Evolutionary conservation across 108 stramenopile genomes (phyloP).

Genomic region (Conticribra weissflogii): DNA sequence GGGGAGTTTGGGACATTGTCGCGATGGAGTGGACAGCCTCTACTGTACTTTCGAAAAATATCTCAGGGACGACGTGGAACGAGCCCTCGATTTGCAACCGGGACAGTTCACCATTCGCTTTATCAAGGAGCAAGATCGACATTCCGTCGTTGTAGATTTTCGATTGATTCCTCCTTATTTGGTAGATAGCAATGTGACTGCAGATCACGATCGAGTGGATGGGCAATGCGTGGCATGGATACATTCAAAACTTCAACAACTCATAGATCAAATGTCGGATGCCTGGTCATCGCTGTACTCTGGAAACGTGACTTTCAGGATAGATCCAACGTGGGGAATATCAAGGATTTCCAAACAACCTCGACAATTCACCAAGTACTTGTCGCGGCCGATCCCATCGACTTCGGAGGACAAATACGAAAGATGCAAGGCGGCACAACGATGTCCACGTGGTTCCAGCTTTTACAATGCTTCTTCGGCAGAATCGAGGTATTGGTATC

Average conservation of each 20-base stretch:
- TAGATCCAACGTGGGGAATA: slow-evolving; percentile 75
- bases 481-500: slow-evolving; percentile 43
- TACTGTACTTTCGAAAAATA: slow-evolving; percentile 73
- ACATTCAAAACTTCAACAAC: slow-evolving; percentile 25
- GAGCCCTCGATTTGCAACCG: slow-evolving; percentile 29
- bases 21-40: slow-evolving; percentile 14
- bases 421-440: slow-evolving; percentile 78
- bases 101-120: slow-evolving; percentile 49
- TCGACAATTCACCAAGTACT: slow-evolving; percentile 27
- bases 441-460: slow-evolving; percentile 69
- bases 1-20: slow-evolving; percentile 60
- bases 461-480: slow-evolving; percentile 58
- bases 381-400: slow-evolving; percentile 37
- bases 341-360: slow-evolving; percentile 43
- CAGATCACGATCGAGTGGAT: background rate
- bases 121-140: slow-evolving; percentile 41
- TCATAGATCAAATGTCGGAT: slow-evolving; percentile 60
- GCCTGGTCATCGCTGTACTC: slow-evolving; percentile 51
- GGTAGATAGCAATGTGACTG: slow-evolving; percentile 13
- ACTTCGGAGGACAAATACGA: slow-evolving; percentile 57
- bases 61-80: slow-evolving; percentile 41
- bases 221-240: slow-evolving; percentile 24
- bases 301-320: slow-evolving; percentile 71
- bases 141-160: slow-evolving; percentile 47
- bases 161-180: slow-evolving; percentile 54